Conservation (phyloP, 2,329 filamentous ascomycete species). For the Alternaria hordeiaustralica region DNA sequence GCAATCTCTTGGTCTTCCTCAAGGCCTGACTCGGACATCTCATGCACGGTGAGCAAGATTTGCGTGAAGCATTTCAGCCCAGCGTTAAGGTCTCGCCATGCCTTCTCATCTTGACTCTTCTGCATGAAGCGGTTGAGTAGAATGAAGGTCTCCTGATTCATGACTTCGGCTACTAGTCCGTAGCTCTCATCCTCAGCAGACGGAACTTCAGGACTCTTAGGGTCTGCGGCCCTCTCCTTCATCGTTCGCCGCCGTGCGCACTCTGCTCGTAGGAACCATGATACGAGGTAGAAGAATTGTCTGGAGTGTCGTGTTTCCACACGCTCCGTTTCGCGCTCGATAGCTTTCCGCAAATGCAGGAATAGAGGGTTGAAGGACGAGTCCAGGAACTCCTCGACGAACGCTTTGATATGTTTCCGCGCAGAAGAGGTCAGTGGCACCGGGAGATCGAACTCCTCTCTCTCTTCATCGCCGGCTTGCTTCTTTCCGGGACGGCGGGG, state of each 20-base stretch:
- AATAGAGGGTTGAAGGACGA: conserved; percentile 93
- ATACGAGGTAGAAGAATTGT: conserved; percentile 90
- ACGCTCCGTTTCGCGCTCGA: conserved; percentile 87
- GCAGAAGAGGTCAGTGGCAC: conserved; percentile 74
- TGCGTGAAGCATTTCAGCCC: conserved; percentile 95
- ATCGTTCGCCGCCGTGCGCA: conserved; percentile 67
- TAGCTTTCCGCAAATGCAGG: conserved; percentile 81
- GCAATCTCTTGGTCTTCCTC: conserved; percentile 98
- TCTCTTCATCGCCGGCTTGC: conserved; percentile 47
- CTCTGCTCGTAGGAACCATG: conserved; percentile 92
- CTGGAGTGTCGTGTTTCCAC: conserved; percentile 76
- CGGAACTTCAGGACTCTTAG: conserved; percentile 48
- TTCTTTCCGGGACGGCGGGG: conserved; percentile 63
- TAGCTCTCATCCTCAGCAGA: conserved; percentile 72
- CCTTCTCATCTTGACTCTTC: conserved; percentile 77
- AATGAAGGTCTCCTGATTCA: conserved; percentile 95
- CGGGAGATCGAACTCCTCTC: conserved; percentile 74
- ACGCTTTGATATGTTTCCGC: conserved; percentile 76
- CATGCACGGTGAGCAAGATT: conserved; percentile 88
- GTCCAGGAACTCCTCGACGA: conserved; percentile 93
- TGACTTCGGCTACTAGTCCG: conserved; percentile 83
- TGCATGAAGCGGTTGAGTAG: conserved; percentile 85
- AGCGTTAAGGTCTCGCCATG: conserved; percentile 84
- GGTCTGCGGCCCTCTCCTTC: conserved; percentile 61
- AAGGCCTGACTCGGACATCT: conserved; percentile 82